Conservation (phyloP, 1,284 basidiomycete species). For the Vanrija humicola region DNA sequence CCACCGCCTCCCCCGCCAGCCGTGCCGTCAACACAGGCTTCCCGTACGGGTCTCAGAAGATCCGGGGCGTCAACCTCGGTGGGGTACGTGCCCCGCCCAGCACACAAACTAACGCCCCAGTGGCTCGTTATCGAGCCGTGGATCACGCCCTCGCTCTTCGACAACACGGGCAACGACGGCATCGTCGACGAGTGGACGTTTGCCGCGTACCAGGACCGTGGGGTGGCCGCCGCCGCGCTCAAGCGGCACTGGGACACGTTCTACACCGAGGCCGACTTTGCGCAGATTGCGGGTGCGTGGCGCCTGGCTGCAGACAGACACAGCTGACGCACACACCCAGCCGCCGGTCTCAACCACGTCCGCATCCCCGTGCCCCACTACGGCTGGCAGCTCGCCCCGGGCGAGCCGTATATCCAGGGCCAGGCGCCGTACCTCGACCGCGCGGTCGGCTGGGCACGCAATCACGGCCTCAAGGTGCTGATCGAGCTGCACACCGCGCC, state of each 20-base stretch:
- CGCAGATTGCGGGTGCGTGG: slow-evolving; percentile 66
- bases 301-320: too few species aligned
- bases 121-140: slow-evolving; percentile 16
- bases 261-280: slow-evolving; percentile 77
- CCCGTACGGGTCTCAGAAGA: slow-evolving; percentile 41
- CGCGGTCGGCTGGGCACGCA: slow-evolving; percentile 73
- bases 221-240: slow-evolving; percentile 28
- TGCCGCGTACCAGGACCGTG: slow-evolving; percentile 44
- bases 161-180: slow-evolving; percentile 63
- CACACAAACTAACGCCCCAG: background rate
- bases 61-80: slow-evolving; percentile 49
- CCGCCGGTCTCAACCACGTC: slow-evolving; percentile 70
- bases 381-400: too few species aligned
- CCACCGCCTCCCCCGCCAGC: background rate
- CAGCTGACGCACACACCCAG: slow-evolving; percentile 19
- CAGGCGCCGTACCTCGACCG: slow-evolving; percentile 51
- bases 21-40: slow-evolving; percentile 40
- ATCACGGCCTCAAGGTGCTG: slow-evolving; percentile 73
- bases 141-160: slow-evolving; percentile 72
- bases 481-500: slow-evolving; percentile 66
- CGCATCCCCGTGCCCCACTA: slow-evolving; percentile 71
- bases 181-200: slow-evolving; percentile 84
- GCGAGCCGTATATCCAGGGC: slow-evolving; percentile 5
- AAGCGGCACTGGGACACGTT: slow-evolving; percentile 45
- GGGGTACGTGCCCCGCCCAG: slow-evolving; percentile 31